Evolutionary conservation across 23 red algal species (phyloP).

Genomic region (Agarophyton chilense): DNA sequence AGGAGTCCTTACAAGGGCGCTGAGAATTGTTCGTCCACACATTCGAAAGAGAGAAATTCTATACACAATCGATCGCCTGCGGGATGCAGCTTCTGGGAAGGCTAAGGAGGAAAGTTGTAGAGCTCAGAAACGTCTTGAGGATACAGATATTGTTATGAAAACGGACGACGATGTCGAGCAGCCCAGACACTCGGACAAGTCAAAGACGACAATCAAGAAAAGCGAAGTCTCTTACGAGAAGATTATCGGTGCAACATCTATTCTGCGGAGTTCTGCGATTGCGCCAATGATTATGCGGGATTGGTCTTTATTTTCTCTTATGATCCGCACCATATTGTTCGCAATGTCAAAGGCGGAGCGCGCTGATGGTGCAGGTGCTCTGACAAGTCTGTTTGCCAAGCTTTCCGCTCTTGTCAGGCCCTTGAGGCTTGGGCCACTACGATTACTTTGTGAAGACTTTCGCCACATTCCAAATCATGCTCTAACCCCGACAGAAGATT

Average conservation of each 20-base stretch:
- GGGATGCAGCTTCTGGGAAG: slow-evolving; percentile 31
- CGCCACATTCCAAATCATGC: background rate
- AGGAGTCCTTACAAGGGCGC: slow-evolving; percentile 68
- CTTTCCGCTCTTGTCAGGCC: slow-evolving; percentile 69
- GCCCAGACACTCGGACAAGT: background rate
- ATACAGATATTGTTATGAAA: slow-evolving; percentile 3
- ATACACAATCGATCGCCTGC: slow-evolving; percentile 20
- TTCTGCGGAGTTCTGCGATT: slow-evolving; percentile 64
- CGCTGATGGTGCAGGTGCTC: slow-evolving; percentile 58
- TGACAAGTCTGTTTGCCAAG: slow-evolving; percentile 71
- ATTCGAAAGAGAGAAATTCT: slow-evolving; percentile 41
- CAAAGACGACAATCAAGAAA: background rate
- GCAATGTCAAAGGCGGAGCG: slow-evolving; percentile 76
- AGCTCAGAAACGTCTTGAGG: background rate
- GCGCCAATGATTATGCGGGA: slow-evolving; percentile 79
- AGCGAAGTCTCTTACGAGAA: slow-evolving; percentile 62
- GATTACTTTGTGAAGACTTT: slow-evolving; percentile 46
- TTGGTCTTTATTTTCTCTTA: slow-evolving; percentile 54
- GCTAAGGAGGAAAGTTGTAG: background rate
- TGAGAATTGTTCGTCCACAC: slow-evolving; percentile 46
- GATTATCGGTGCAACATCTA: slow-evolving; percentile 74
- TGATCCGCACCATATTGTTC: slow-evolving; percentile 34
- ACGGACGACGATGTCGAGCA: background rate
- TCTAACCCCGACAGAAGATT: background rate
- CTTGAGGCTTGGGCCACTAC: slow-evolving; percentile 36